phyloP scores from a whole-genome alignment of 2,329 filamentous ascomycete species.

The Trichoderma harzianum region DNA sequence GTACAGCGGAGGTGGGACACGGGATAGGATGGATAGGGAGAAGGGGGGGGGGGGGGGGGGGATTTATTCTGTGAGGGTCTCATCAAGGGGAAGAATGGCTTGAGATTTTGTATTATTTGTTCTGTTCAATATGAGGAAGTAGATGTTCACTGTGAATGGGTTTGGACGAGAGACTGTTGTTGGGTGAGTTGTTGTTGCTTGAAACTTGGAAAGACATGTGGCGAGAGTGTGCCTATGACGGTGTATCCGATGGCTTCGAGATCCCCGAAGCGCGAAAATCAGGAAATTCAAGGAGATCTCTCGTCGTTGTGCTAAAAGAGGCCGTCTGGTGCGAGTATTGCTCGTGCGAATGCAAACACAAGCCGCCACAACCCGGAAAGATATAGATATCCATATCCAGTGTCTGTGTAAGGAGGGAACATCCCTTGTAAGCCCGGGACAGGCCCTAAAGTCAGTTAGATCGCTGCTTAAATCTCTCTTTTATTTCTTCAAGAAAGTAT shows the following conservation, averaged over 20 bases:
- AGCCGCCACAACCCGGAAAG: neutral
- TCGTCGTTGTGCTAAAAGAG: neutral
- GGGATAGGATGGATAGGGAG: neutral
- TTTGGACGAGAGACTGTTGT: neutral
- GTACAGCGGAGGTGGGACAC: constrained; percentile 15
- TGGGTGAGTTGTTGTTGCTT: neutral
- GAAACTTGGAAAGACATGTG: neutral
- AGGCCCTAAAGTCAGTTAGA: constrained; percentile 16
- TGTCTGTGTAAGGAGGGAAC: constrained; percentile 3
- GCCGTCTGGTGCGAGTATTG: neutral
- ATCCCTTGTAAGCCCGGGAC: constrained; percentile 4
- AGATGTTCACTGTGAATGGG: neutral
- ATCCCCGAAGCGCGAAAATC: neutral
- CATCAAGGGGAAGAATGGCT: neutral
- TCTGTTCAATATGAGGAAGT: neutral
- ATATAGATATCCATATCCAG: neutral
- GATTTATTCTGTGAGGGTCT: neutral
- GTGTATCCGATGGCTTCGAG: neutral
- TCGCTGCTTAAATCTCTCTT: neutral
- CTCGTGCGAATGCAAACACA: neutral
- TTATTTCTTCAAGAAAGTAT: neutral
- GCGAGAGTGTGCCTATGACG: neutral
- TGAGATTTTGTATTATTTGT: neutral
- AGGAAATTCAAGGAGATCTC: fast-evolving
- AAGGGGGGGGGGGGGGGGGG: neutral